Base-by-base conservation (phyloP, 106 monocot genomes). In the Chionographis japonica region DNA sequence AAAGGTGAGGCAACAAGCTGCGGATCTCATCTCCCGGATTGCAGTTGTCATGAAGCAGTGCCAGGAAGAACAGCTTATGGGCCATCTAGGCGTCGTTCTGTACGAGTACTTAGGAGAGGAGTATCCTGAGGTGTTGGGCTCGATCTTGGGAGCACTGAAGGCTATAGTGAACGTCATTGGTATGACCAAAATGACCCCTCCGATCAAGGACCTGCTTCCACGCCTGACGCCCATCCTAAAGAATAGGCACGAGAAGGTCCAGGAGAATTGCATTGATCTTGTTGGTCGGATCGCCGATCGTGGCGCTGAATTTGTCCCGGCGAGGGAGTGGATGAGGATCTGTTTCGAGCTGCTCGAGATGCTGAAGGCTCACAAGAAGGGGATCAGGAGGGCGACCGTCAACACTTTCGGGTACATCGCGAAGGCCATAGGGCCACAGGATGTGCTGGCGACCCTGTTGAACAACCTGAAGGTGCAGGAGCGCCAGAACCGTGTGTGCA, bases 351-450 rank as follows among this genome's bases (percentile, higher is more conserved):
- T 97, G 43, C 83, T 97, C 64, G 97, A 97, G 71, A 97, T 97
- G 97, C 55, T 97, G 70, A 97, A 97, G 76, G 97, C 97, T 16
- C 97, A 97, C 72, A 97, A 97, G 62, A 97, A 97, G 75, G 95
- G 97, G 2, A 97, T 97, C 50, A 77, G 95, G 42, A 82, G 97
- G 72, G 97, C 97, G 15, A 97, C 97, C 14, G 97, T 92, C 60
- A 97, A 97, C 74, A 97, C 97, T 61, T 97, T 97, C 76, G 97
- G 97, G 6, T 97, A 97, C 70, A 97, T 97, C 71, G 97, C 97
- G n/a, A 97, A 97, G 60, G 97, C 97, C 13, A 97, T 97, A 63
- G 97, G 97, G n/a, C 97, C 97, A n/a, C 92, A 97, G 67, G 97
- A 97, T 83, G 97, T 97, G 12, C 72, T 97, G 57, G 97, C 97